Evolutionary conservation across 2,329 filamentous ascomycete genomes (phyloP), one percentile per base, ranked within the genome.

Genomic region (Chaetomiaceae sp.): DNA sequence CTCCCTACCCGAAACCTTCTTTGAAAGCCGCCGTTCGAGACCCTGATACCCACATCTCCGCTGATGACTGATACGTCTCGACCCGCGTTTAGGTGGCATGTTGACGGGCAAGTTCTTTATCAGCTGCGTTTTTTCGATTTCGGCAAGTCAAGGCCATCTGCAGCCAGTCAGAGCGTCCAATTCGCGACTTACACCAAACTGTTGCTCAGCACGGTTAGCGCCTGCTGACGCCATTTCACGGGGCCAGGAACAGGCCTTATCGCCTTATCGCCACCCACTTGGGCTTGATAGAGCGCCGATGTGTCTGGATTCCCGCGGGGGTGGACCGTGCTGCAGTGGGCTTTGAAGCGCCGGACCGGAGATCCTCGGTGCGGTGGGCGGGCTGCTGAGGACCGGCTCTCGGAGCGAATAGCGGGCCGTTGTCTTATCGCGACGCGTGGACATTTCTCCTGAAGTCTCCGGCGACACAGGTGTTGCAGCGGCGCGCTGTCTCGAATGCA

Each of bases 201-300:
- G 39, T 50, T 47, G 48, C 44, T 46, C 12, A 47, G 47, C 34
- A 38, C 19, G 10, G 43, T 52, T 56, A 56, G 54, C 49, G 52
- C 47, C 48, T 43, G 51, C 51, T 58, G 55, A 58, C 56, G 56
- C 56, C 56, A 58, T 58, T 53, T 50, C 47, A 42, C 38, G 49
- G 19, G 51, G 36, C 20, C 38, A 30, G 27, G 33, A 12, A 18
- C n/a, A 34, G 26, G 15, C 30, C 48, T 53, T 52, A 53, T 55
- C 51, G 37, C 35, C 38, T 52, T 51, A 52, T 57, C 50, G 49
- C 46, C 46, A 45, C 47, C 44, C 48, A 38, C 26, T 47, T 30
- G 7, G 15, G 22, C 29, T n/a, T n/a, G n/a, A n/a, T n/a, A n/a
- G n/a, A n/a, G n/a, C n/a, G n/a, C 48, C 22, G 20, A 27, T 20